phyloP scores from a whole-genome alignment of 441 rosid species.

The Breynia disticha region DNA sequence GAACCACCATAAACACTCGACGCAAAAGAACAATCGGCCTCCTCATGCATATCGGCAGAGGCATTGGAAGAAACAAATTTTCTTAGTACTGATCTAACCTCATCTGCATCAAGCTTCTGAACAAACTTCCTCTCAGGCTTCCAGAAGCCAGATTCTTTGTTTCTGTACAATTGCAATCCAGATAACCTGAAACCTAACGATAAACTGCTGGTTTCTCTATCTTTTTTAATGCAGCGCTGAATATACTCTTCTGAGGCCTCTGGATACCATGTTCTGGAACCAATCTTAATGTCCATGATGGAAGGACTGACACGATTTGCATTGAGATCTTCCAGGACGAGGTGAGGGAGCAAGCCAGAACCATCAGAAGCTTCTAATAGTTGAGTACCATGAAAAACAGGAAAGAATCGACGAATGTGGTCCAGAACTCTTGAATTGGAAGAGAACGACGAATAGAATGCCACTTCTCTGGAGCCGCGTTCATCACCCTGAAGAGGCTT shows the following conservation, averaged over 20 bases:
- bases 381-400: conserved; percentile 62
- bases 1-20: conserved; percentile 52
- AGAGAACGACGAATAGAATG: conserved; percentile 64
- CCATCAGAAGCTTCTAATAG: conserved; percentile 76
- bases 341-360: conserved; percentile 49
- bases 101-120: conserved; percentile 31
- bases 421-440: conserved; percentile 51
- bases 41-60: conserved; percentile 20
- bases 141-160: conserved; percentile 46
- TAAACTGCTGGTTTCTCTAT: conserved; percentile 39
- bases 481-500: conserved; percentile 73
- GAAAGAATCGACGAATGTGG: conserved; percentile 63
- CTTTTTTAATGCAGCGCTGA: conserved; percentile 57
- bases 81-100: conserved; percentile 45
- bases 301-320: conserved; percentile 38
- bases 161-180: conserved; percentile 49
- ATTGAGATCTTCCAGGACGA: conserved; percentile 59
- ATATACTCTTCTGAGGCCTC: conserved; percentile 65
- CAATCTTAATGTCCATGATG: conserved; percentile 81
- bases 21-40: conserved; percentile 55
- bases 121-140: conserved; percentile 55
- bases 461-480: conserved; percentile 61
- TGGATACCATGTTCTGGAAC: conserved; percentile 94
- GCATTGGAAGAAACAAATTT: conserved; percentile 76
- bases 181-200: conserved; percentile 73